phyloP scores from a whole-genome alignment of 306 rosid genomes.

The Gleditsia sinensis region DNA sequence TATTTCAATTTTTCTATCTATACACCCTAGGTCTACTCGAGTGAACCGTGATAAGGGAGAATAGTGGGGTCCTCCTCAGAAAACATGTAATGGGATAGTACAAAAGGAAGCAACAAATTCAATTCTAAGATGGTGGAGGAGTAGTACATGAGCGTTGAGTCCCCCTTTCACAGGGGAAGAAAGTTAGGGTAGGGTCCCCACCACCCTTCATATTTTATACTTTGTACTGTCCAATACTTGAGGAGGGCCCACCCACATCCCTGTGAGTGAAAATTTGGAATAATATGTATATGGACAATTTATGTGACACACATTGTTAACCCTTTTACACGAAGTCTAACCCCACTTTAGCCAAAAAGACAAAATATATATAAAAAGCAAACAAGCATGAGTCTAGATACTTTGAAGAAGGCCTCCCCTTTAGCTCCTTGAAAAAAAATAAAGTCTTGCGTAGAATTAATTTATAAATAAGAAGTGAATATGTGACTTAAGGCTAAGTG shows the following conservation, averaged over 20 bases:
- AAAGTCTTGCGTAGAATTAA: too few species aligned
- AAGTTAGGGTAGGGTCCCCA: slow-evolving; percentile 54
- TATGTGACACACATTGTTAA: slow-evolving; percentile 58
- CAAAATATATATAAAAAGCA: slow-evolving; percentile 31
- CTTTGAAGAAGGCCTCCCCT: slow-evolving; percentile 7
- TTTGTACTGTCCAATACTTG: slow-evolving; percentile 45
- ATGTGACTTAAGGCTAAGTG: too few species aligned
- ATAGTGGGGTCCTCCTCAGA: slow-evolving; percentile 46
- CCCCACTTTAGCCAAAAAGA: slow-evolving; percentile 38
- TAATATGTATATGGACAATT: slow-evolving; percentile 54
- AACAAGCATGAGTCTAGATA: slow-evolving; percentile 47
- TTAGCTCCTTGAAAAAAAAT: slow-evolving; percentile 27
- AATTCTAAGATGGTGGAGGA: slow-evolving; percentile 60
- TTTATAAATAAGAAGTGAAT: too few species aligned
- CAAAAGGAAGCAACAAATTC: slow-evolving; percentile 69
- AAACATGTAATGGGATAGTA: slow-evolving; percentile 50
- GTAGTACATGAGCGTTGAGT: slow-evolving; percentile 40
- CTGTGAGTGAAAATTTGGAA: slow-evolving; percentile 53
- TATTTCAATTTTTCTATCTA: slow-evolving; percentile 36
- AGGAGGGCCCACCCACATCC: slow-evolving; percentile 43
- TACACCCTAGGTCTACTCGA: slow-evolving; percentile 40
- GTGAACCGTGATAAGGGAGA: slow-evolving; percentile 40
- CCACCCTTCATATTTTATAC: slow-evolving; percentile 66
- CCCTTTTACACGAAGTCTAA: slow-evolving; percentile 47
- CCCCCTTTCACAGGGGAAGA: slow-evolving; percentile 77